phyloP scores from a whole-genome alignment of 2,329 filamentous ascomycete species.

The Colletotrichum abscissum region DNA sequence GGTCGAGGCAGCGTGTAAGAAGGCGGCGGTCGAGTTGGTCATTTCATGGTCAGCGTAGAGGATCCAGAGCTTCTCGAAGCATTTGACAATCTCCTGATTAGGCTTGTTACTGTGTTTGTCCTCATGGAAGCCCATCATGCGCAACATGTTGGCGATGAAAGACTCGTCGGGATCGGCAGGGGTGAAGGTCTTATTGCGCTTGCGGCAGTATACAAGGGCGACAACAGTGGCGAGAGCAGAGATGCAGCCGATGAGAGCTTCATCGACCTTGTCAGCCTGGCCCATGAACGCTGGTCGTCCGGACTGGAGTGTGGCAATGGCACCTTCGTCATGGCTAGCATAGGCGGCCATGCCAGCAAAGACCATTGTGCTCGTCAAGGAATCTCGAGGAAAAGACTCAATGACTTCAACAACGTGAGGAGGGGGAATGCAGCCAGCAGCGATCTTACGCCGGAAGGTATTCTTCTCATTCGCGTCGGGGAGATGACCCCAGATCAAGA shows the following conservation, averaged over 20 bases:
- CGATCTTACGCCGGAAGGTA: conserved; percentile 1
- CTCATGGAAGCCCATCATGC: conserved; percentile 20
- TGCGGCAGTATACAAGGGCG: conserved; percentile 48
- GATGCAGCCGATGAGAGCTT: background rate
- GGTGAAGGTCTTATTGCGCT: conserved; percentile 48
- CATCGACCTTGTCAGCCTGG: conserved; percentile 1
- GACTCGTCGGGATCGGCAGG: conserved; percentile 43
- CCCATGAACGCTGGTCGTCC: background rate
- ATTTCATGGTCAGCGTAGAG: conserved; percentile 61
- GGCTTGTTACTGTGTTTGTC: conserved; percentile 21
- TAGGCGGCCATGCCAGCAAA: conserved; percentile 50
- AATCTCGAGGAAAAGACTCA: conserved; percentile 39
- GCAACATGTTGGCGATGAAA: conserved; percentile 56
- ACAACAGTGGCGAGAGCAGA: conserved; percentile 17
- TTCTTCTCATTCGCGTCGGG: conserved; percentile 46
- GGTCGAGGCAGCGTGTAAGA: conserved; percentile 58
- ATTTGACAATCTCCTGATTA: conserved; percentile 44
- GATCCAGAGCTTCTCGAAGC: conserved; percentile 52
- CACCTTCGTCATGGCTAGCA: conserved; percentile 42
- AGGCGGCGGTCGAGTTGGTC: conserved; percentile 59
- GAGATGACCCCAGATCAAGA: conserved; percentile 51
- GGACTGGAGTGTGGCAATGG: conserved; percentile 37
- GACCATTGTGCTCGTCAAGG: conserved; percentile 49
- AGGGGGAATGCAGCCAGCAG: conserved; percentile 7
- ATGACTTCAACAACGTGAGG: conserved; percentile 12